Evolutionary conservation across 352 stramenopile species (phyloP).

Genomic region (Elongisporangium prolatum): DNA sequence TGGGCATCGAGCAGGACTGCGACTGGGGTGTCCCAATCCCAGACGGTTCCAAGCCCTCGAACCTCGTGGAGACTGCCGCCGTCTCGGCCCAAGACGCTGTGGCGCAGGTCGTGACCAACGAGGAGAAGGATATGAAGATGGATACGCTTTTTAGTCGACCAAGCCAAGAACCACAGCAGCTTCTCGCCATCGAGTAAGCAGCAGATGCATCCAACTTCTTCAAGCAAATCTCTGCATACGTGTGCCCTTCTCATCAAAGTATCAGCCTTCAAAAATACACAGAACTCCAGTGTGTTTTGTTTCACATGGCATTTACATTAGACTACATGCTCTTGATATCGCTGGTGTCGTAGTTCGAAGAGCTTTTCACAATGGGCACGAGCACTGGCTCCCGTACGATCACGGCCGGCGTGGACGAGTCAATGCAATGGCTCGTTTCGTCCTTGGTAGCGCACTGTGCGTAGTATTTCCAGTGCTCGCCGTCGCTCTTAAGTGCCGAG

Average conservation of each 20-base stretch:
- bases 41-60: conserved; percentile 60
- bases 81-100: conserved; percentile 4
- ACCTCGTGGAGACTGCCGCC: conserved; percentile 2
- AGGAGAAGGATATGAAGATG: conserved; percentile 17
- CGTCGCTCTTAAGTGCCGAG: conserved; percentile 52
- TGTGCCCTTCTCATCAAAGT: too few species aligned
- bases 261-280: too few species aligned
- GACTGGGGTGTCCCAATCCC: conserved; percentile 86
- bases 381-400: not conserved
- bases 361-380: not conserved
- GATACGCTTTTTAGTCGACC: conserved; percentile 1
- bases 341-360: not conserved
- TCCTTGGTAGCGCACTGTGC: not conserved
- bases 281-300: too few species aligned
- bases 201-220: not conserved
- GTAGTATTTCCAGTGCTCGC: conserved; percentile 34
- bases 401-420: not conserved
- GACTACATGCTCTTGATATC: not conserved
- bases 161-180: not conserved
- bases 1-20: conserved; percentile 86
- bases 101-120: not conserved
- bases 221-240: not conserved
- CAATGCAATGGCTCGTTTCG: not conserved
- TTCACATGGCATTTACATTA: not conserved
- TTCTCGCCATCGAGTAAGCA: conserved; percentile 31